A percentile compares a stretch with the other conserved stretches of the same genome.
phyloP scores from a whole-genome alignment of 441 rosid species.

The Daphne laureola region DNA sequence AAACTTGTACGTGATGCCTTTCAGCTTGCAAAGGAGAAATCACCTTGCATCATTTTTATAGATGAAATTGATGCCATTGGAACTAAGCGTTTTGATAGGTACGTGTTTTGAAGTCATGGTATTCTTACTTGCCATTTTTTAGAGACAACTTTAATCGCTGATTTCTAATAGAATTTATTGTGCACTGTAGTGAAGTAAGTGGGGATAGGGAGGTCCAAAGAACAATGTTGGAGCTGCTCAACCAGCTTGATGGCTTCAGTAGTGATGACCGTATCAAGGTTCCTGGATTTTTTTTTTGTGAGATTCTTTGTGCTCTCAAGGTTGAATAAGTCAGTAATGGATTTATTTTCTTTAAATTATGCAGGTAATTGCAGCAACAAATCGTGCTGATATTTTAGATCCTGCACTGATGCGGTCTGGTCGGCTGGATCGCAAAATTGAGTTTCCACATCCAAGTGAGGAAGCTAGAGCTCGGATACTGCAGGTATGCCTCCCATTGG shows the following conservation, averaged over 20 bases:
- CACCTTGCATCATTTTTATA: slow-evolving; percentile 95
- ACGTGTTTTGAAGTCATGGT: slow-evolving; percentile 6
- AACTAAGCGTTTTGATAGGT: slow-evolving; percentile 96
- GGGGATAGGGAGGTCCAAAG: slow-evolving; percentile 99
- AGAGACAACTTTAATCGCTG: not conserved
- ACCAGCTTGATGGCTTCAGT: slow-evolving; percentile 97
- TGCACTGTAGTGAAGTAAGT: slow-evolving; percentile 76
- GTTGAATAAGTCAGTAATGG: not conserved
- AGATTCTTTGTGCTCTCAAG: not conserved
- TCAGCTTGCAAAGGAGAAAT: slow-evolving; percentile 96
- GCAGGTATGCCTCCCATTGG: slow-evolving; percentile 38
- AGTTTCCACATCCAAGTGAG: slow-evolving; percentile 96
- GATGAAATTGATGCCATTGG: slow-evolving; percentile 99
- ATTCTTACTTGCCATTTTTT: not conserved
- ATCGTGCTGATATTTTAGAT: slow-evolving; percentile 91
- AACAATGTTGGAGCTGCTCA: slow-evolving; percentile 92
- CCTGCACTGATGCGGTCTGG: slow-evolving; percentile 99
- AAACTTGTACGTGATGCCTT: slow-evolving; percentile 99
- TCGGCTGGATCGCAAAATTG: slow-evolving; percentile 94
- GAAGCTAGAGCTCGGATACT: slow-evolving; percentile 97
- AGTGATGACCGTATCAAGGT: slow-evolving; percentile 96
- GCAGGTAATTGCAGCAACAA: slow-evolving; percentile 97
- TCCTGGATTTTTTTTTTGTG: not conserved
- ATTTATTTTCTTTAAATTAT: slow-evolving; percentile 2
- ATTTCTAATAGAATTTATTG: slow-evolving; percentile 7